Evolutionary conservation across 192 early-diverging fungal species (phyloP), one percentile per base, ranked within the genome.

Genomic region (Linnemannia exigua): DNA sequence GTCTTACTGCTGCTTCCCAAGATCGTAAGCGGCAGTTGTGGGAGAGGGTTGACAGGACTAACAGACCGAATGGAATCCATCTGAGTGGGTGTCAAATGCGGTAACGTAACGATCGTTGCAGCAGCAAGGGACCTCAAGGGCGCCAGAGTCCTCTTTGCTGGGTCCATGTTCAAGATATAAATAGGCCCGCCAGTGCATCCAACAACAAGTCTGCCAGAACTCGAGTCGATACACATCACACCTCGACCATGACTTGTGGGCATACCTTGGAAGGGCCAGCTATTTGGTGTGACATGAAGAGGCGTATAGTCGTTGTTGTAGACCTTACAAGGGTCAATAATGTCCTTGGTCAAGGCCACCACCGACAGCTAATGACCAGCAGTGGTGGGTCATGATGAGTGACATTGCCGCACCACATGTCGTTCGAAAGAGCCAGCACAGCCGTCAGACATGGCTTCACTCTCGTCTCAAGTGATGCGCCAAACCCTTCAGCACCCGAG

Each of bases 391-490:
- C 63, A 52, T 80, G 84, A 33, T 79, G 78, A 1, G 79, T 80
- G 7, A 80, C 48, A 37, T 77, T 86, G 1, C 84, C 84, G 48
- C 84, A 86, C 84, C 84, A 80, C 77, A 80, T 80, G 31, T 86
- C 84, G 17, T 48, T 68, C 0, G 68, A 61, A 70, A 86, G 76
- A 33, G 20, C 80, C 67, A 86, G n/a, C 14, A 86, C 48, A 0
- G 79, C 84, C 46, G 84, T 80, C 11, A 86, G n/a, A 31, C 68
- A 76, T 5, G 84, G 84, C 61, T 80, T 79, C 19, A 86, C 38
- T 4, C 79, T 54, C 1, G 84, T 86, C 44, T 86, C 84, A 7
- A 74, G 22, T 1, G 37, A 15, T 9, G 61, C n/a, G 2, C 16
- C 44, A 28, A 22, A 79, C 22, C 44, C 33, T 1, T 25, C 58